Percentiles rank a stretch among this genome's conserved stretches.
These are phyloP conservation scores for Podila clonocystis DNA, from an alignment of 192 early-diverging fungal species.

Conservation along the genomic window DNA sequence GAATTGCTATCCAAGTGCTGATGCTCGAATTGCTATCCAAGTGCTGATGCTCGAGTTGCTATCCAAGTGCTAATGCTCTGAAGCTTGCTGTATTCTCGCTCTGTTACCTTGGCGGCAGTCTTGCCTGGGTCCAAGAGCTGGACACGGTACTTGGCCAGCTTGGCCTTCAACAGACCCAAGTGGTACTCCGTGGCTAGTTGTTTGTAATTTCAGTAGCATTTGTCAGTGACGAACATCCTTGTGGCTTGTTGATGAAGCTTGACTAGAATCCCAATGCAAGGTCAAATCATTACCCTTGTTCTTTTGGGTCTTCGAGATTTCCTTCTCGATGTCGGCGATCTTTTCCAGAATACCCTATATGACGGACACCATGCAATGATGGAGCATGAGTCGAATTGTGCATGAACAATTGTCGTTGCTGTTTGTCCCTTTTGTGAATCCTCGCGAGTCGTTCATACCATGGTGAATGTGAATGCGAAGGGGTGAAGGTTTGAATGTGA, in stretches of 20 bases:
- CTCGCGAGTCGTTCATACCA: constrained; percentile 18
- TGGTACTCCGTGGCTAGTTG: constrained; percentile 92
- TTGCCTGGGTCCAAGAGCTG: constrained; percentile 81
- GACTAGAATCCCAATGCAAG: background rate
- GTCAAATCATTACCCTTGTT: constrained; percentile 82
- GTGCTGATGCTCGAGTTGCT: too few relatives aligned
- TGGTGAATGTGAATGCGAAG: constrained; percentile 12
- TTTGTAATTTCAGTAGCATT: too few relatives aligned
- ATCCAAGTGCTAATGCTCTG: too few relatives aligned
- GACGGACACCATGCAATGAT: background rate
- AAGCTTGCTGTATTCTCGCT: background rate
- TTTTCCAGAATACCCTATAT: constrained; percentile 84
- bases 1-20: too few relatives aligned
- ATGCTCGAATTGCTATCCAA: too few relatives aligned
- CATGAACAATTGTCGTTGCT: background rate
- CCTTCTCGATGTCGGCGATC: constrained; percentile 89
- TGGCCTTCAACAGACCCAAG: constrained; percentile 97
- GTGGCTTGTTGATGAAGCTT: background rate
- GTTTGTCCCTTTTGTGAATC: background rate
- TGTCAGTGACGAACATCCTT: too few relatives aligned
- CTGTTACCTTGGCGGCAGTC: constrained; percentile 55
- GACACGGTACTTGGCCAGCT: constrained; percentile 85
- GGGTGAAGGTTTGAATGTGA: constrained; percentile 4
- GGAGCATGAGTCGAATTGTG: background rate
- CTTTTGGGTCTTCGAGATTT: constrained; percentile 96